Conservation (phyloP, 805 yeast species). For the Schizosaccharomyces cryophilus region DNA sequence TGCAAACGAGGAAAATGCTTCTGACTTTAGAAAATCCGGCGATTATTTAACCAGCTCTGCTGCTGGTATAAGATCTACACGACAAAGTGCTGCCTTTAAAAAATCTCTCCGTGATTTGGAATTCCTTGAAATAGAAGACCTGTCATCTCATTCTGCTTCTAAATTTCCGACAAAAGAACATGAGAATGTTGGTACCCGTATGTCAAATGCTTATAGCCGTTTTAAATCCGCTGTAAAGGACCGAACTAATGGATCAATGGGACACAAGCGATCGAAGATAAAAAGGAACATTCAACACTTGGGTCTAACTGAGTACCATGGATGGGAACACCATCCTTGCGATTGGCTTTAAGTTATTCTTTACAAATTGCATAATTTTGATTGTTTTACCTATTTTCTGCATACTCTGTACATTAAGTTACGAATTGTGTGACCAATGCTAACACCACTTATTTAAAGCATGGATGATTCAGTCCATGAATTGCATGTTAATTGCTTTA, state of each 20-base stretch:
- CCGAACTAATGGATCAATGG: not conserved
- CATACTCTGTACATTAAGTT: no score
- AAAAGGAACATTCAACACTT: not conserved
- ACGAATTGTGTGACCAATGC: no score
- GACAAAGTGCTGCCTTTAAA: no score
- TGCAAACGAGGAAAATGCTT: no score
- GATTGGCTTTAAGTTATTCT: not conserved
- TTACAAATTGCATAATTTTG: no score
- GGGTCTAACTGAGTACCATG: not conserved
- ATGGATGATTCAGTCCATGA: not conserved
- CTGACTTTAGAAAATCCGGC: no score
- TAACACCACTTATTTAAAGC: no score
- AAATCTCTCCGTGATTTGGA: not conserved
- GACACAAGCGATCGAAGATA: not conserved
- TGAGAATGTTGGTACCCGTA: not conserved
- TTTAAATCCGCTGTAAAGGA: not conserved
- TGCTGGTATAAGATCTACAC: no score
- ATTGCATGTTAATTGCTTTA: not conserved
- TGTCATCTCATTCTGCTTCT: not conserved
- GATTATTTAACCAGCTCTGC: no score
- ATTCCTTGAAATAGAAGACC: not conserved
- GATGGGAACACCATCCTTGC: not conserved
- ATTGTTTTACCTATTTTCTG: no score
- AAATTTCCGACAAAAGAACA: not conserved
- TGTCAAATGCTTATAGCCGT: not conserved